Evolutionary conservation across 306 rosid species (phyloP), one percentile per base, ranked within the genome.

Genomic region (Prunus armeniaca): DNA sequence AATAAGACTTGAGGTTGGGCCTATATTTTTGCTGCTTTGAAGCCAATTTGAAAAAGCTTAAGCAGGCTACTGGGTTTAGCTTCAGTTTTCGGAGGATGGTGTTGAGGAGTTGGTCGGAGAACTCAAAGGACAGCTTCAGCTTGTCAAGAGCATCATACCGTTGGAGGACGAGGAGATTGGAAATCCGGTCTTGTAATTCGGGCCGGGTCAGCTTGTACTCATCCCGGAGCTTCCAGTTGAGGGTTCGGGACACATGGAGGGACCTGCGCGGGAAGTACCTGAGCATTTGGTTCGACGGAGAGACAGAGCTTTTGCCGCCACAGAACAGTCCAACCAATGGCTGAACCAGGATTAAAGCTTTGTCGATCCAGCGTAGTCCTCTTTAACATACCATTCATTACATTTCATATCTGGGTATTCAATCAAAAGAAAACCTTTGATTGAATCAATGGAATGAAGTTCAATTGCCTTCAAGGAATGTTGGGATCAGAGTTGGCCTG

Each of bases 81-180:
- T 86, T 85, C 82, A 91, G 94, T 30, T 80, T 88, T n/a, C 86
- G 87, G 72, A 94, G 93, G 66, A 94, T 83, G 68, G 88, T 68
- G 80, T 89, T 90, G 64, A 90, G 76, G 77, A 94, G 90, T n/a
- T 77, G 69, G 67, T 93, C 93, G 57, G 97, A 86, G 83, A 84
- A 86, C 6, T 67, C 74, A 67, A 89, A 88, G 41, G 86, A 76
- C 73, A 90, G 87, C 12, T 75, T 75, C 71, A 90, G 87, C 14
- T 75, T 75, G 73, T 19, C 18, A 47, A 91, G 82, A 61, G 91
- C 89, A 46, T 89, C 76, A 73, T 75, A 74, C 9, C 98, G 93
- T 54, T 74, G 77, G 74, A 86, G 96, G 71, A 91, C 77, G 64
- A 91, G 86, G 76, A 94, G 90, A 63, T 89, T 93, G 77, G 91